These are phyloP conservation scores for Nothophytophthora sp. DNA, from an alignment of 352 stramenopile genomes.

Conservation along the genomic window DNA sequence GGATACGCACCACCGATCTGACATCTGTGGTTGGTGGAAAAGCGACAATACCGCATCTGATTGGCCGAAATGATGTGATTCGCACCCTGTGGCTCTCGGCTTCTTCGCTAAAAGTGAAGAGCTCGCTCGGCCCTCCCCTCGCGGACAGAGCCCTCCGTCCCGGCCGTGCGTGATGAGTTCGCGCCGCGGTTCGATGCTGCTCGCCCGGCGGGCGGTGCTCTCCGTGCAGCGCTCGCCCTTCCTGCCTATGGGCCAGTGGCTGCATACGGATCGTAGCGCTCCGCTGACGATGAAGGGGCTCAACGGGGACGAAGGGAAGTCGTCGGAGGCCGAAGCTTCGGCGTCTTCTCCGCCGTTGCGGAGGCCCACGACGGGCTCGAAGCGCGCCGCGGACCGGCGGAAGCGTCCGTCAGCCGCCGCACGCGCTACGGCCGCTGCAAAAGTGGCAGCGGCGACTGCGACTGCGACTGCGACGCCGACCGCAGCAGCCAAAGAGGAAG, in stretches of 20 bases:
- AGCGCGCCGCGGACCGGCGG: slow-evolving; percentile 26
- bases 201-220: background rate
- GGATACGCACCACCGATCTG: no score
- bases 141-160: no score
- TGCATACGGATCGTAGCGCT: background rate
- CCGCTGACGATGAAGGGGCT: background rate
- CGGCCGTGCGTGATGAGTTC: no score
- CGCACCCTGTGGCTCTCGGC: no score
- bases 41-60: no score
- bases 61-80: no score
- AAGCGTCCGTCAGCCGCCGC: slow-evolving; percentile 18
- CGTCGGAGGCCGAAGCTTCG: background rate
- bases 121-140: no score
- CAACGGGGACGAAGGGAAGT: background rate
- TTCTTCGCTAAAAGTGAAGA: no score
- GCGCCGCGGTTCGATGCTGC: background rate
- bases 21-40: no score
- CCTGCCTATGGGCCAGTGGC: background rate
- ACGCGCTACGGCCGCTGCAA: slow-evolving; percentile 1
- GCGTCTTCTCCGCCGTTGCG: no score
- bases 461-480: slow-evolving; percentile 1
- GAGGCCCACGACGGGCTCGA: slow-evolving; percentile 1
- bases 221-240: background rate
- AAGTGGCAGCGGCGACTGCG: background rate
- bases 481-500: slow-evolving; percentile 20